Conservation (phyloP, 495 filamentous ascomycete species). For the Halenospora varia region DNA sequence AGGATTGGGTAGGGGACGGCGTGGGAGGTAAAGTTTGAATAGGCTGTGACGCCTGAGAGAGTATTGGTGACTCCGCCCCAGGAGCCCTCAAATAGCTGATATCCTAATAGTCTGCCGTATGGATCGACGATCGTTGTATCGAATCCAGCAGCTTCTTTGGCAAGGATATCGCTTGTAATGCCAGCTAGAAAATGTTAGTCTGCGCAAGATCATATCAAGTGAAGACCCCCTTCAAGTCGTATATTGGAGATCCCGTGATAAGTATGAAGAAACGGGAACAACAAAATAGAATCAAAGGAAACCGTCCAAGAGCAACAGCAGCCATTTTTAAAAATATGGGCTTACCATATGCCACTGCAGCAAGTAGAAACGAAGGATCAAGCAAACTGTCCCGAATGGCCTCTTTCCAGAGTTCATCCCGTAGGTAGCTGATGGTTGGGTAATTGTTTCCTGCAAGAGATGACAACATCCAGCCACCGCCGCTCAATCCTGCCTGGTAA, state of each 20-base stretch:
- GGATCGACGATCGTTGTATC: constrained; percentile 37
- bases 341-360: constrained; percentile 8
- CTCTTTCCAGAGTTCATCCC: constrained; percentile 33
- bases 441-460: constrained; percentile 41
- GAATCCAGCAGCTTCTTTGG: constrained; percentile 37
- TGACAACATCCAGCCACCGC: constrained; percentile 42
- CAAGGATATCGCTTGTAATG: constrained; percentile 30
- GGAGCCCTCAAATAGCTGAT: constrained; percentile 34
- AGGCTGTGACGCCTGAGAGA: constrained; percentile 29
- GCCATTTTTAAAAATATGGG: not conserved
- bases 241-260: no score
- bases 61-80: constrained; percentile 34
- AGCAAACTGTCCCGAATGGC: constrained; percentile 32
- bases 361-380: constrained; percentile 20
- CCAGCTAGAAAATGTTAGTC: constrained; percentile 8
- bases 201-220: not conserved
- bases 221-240: no score
- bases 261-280: no score
- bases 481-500: constrained; percentile 42
- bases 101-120: constrained; percentile 37
- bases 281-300: no score
- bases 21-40: constrained; percentile 33
- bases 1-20: constrained; percentile 43
- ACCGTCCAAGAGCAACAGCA: no score
- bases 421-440: constrained; percentile 35